These are phyloP conservation scores for Coemansia sp. DNA, from an alignment of 192 early-diverging fungal genomes.

Conservation along the genomic window DNA sequence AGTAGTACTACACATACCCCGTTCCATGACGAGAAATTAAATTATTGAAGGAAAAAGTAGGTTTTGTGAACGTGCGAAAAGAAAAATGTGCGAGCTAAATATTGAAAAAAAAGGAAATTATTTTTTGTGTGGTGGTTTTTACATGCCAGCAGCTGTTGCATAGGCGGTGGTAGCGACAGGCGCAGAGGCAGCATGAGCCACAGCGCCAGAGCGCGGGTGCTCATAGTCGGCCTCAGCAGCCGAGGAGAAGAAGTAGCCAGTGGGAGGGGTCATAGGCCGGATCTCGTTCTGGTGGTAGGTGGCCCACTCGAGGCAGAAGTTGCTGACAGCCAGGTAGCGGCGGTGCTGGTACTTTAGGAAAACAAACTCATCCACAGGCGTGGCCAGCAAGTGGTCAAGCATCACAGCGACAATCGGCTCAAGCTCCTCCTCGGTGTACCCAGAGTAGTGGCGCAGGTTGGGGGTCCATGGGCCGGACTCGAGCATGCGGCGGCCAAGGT, in stretches of 20 bases:
- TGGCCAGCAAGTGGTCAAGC: slow-evolving; percentile 63
- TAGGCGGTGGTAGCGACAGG: neutral
- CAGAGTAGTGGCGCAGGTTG: slow-evolving; percentile 76
- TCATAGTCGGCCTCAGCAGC: neutral
- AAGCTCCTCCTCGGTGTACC: slow-evolving; percentile 72
- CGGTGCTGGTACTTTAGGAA: slow-evolving; percentile 82
- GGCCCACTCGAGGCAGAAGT: slow-evolving; percentile 84
- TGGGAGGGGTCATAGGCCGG: slow-evolving; percentile 20
- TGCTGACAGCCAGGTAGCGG: slow-evolving; percentile 76
- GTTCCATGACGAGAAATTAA: neutral
- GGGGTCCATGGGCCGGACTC: slow-evolving; percentile 69
- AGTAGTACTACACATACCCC: neutral
- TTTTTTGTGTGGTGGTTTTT: neutral
- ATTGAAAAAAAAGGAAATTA: neutral
- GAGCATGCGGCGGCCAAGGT: slow-evolving; percentile 81
- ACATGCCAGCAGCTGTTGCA: slow-evolving; percentile 1
- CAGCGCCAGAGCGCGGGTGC: neutral
- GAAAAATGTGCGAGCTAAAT: too few species aligned
- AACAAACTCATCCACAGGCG: slow-evolving; percentile 62
- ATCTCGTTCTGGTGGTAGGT: slow-evolving; percentile 40
- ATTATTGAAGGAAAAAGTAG: neutral
- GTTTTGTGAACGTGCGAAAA: too few species aligned
- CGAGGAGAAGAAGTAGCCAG: slow-evolving; percentile 16
- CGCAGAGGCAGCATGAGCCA: neutral
- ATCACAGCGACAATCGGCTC: slow-evolving; percentile 64